Percentiles rank a stretch among this genome's conserved stretches.
These are phyloP conservation scores for Collybiopsis luxurians DNA, from an alignment of 768 basidiomycete genomes.

Conservation along the genomic window DNA sequence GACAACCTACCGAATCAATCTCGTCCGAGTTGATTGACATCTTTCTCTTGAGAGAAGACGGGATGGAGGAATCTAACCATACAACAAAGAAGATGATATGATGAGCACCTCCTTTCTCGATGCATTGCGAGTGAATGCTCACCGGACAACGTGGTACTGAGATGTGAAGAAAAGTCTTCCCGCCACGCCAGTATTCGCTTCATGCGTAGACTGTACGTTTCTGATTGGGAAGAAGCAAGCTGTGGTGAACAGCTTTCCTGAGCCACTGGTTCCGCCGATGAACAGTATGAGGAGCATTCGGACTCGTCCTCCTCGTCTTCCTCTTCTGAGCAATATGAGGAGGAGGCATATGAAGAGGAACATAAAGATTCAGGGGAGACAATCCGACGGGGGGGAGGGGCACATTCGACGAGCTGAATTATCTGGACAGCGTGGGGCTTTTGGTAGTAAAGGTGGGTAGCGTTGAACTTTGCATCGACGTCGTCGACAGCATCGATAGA, in stretches of 20 bases:
- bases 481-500: constrained; percentile 21
- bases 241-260: constrained; percentile 25
- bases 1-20: constrained; percentile 35
- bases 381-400: constrained; percentile 52
- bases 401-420: constrained; percentile 72
- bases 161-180: constrained; percentile 48
- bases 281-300: constrained; percentile 68
- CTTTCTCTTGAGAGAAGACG: constrained; percentile 49
- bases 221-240: constrained; percentile 31
- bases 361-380: constrained; percentile 31
- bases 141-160: constrained; percentile 40
- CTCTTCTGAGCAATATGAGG: constrained; percentile 35
- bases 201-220: constrained; percentile 55
- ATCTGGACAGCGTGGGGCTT: constrained; percentile 52
- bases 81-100: constrained; percentile 11
- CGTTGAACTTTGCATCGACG: constrained; percentile 30
- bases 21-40: constrained; percentile 29
- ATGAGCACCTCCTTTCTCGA: constrained; percentile 6
- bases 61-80: constrained; percentile 24
- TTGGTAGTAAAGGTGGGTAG: constrained; percentile 43
- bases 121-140: constrained; percentile 15
- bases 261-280: constrained; percentile 50
- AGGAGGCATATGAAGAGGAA: constrained; percentile 37
- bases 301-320: constrained; percentile 42
- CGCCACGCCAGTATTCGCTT: constrained; percentile 74